Conservation (phyloP, 2,329 filamentous ascomycete genomes). For the Periconia sp. region DNA sequence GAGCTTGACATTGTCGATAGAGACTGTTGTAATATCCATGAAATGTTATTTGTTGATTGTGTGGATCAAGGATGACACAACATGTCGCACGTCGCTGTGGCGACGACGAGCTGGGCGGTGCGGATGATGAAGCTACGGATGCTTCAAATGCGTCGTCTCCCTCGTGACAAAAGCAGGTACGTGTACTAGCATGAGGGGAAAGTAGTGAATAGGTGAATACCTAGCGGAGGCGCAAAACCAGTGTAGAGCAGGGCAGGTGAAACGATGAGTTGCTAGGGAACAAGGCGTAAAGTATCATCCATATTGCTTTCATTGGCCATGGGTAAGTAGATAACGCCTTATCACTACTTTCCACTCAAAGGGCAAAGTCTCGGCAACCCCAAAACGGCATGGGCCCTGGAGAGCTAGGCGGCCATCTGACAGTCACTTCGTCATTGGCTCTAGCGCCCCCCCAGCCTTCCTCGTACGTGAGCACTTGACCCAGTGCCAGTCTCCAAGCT, state of each 20-base stretch:
- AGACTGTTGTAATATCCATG: neutral
- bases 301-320: neutral
- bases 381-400: neutral
- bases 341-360: neutral
- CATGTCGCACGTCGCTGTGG: neutral
- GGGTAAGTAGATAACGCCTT: neutral
- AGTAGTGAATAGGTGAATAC: neutral
- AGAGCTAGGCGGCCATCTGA: neutral
- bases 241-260: too few species aligned
- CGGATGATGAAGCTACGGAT: neutral
- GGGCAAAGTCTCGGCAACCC: neutral
- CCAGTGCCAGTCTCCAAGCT: slow-evolving; percentile 1
- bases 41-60: neutral
- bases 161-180: neutral
- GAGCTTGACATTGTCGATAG: neutral
- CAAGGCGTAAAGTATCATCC: neutral
- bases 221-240: too few species aligned
- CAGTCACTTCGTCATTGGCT: neutral
- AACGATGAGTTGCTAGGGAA: neutral
- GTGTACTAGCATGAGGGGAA: neutral
- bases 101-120: neutral
- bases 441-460: neutral
- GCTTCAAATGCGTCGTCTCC: neutral
- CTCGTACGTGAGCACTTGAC: neutral
- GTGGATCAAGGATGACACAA: neutral